These are phyloP conservation scores for Suillus occidentalis DNA, from an alignment of 768 basidiomycete genomes.

Conservation along the genomic window DNA sequence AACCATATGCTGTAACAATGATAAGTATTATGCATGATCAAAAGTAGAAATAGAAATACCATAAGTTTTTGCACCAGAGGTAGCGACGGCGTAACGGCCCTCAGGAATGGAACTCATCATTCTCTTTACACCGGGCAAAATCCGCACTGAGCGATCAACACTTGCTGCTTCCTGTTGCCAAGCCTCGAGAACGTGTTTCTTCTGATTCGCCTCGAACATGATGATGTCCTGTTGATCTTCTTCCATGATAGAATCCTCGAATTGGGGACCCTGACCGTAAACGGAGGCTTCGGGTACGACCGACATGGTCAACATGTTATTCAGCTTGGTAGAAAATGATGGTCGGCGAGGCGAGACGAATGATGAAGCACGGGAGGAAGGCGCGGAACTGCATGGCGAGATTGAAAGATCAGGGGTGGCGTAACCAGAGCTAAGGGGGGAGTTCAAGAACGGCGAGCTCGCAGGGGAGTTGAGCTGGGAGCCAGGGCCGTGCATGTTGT, in stretches of 20 bases:
- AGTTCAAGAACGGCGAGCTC: conserved; percentile 9
- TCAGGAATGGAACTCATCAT: conserved; percentile 67
- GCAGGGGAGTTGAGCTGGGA: conserved; percentile 29
- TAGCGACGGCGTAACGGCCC: conserved; percentile 71
- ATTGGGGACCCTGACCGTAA: conserved; percentile 20
- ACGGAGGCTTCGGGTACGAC: conserved; percentile 31
- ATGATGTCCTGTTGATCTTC: conserved; percentile 38
- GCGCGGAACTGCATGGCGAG: conserved; percentile 37
- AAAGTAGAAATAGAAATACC: conserved; percentile 37
- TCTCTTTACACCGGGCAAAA: conserved; percentile 66
- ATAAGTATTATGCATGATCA: not conserved
- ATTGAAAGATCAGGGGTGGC: conserved; percentile 42
- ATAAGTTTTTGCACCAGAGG: conserved; percentile 72
- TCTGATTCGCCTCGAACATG: conserved; percentile 24
- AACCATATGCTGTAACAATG: conserved; percentile 50
- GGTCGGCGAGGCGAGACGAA: conserved; percentile 43
- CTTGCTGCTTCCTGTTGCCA: conserved; percentile 57
- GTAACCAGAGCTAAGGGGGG: conserved; percentile 31
- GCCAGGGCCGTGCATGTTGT: conserved; percentile 42
- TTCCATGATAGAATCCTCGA: conserved; percentile 32
- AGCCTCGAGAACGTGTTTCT: conserved; percentile 40
- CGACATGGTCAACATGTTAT: conserved; percentile 39
- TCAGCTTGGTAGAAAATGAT: conserved; percentile 45
- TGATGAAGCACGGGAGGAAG: conserved; percentile 46
- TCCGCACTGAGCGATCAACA: conserved; percentile 64